Base-by-base conservation (phyloP, 164 flowering plant genomes). In the Piper betle region DNA sequence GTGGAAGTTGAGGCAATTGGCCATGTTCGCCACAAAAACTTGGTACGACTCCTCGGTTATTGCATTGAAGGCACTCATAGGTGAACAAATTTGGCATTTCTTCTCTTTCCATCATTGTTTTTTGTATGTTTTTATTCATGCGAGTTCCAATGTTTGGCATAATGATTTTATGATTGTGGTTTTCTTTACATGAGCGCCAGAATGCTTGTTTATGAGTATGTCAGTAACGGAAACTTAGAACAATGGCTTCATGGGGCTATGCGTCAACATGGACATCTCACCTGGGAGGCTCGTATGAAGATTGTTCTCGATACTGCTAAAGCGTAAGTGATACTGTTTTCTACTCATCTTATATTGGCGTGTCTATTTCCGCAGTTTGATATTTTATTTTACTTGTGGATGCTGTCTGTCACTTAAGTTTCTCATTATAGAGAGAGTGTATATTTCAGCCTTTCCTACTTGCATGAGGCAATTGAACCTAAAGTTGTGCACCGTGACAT, bases 1-100 rank as follows among this genome's bases (percentile, higher is more conserved):
- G 93, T 84, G 58, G 97, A 91, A 76, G 96, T 91, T 62, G 97
- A 91, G 70, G 97, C 97, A 40, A 87, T 91, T 62, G 97, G 96
- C 43, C 89, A 91, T 72, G 91, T 87, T 48, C 81, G 97, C 50
- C 97, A 91, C 73, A 91, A 91, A 68, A 87, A 91, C 68, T 77
- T 91, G 57, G 97, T 91, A 69, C 77, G 97, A 38, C 96, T 91
- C 63, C 77, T 91, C 56, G 97, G 97, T 2, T 88, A 84, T 72
- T 87, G 97, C 71, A 75, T 90, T 62, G 97, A 90, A 77, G 97
- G 97, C 62, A 84, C 87, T 11, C 93, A 90, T 66, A 90, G 97
- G 97, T 85, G 15, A 55, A 33, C 11, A 33, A 55, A 15, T 5
- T 15, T 46, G 1, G 6, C 50, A 46, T 12, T 46, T 10, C 15